Conservation (phyloP, 352 stramenopile genomes). For the Globisporangium canariense region DNA sequence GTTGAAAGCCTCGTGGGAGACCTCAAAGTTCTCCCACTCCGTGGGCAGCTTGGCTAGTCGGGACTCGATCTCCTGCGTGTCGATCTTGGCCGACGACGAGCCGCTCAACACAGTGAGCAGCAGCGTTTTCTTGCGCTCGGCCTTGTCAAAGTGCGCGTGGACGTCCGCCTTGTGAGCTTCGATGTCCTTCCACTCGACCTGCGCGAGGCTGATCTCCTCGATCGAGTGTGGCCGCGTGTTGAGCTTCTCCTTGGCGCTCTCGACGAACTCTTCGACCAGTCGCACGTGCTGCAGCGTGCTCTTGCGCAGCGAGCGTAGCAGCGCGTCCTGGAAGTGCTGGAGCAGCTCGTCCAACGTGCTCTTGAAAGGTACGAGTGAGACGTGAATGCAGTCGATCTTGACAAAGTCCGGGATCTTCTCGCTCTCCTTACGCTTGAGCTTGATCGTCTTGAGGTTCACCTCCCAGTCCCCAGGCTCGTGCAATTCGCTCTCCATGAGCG, state of each 20-base stretch:
- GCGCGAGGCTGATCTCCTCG: conserved; percentile 89
- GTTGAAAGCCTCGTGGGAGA: conserved; percentile 92
- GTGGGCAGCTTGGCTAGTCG: conserved; percentile 75
- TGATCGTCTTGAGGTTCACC: conserved; percentile 89
- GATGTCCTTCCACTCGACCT: conserved; percentile 90
- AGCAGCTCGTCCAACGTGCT: conserved; percentile 82
- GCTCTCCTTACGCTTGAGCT: conserved; percentile 88
- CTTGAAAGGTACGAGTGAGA: conserved; percentile 90
- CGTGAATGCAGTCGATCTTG: conserved; percentile 89
- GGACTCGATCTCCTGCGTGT: conserved; percentile 75
- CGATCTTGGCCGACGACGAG: conserved; percentile 40
- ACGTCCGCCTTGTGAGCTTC: conserved; percentile 56
- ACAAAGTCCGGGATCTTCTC: conserved; percentile 91
- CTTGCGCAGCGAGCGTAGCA: conserved; percentile 85
- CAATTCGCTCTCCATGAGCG: conserved; percentile 74
- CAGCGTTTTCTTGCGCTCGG: conserved; percentile 85
- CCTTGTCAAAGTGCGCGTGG: conserved; percentile 57
- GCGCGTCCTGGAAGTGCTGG: conserved; percentile 77
- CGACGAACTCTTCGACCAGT: conserved; percentile 88
- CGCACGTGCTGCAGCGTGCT: conserved; percentile 76
- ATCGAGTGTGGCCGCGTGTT: conserved; percentile 89
- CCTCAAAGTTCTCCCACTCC: conserved; percentile 93
- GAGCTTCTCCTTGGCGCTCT: conserved; percentile 86
- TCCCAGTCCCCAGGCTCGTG: conserved; percentile 80
- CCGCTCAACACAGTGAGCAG: conserved; percentile 46